phyloP scores from a whole-genome alignment of 306 rosid genomes.

The Inga laurina region DNA sequence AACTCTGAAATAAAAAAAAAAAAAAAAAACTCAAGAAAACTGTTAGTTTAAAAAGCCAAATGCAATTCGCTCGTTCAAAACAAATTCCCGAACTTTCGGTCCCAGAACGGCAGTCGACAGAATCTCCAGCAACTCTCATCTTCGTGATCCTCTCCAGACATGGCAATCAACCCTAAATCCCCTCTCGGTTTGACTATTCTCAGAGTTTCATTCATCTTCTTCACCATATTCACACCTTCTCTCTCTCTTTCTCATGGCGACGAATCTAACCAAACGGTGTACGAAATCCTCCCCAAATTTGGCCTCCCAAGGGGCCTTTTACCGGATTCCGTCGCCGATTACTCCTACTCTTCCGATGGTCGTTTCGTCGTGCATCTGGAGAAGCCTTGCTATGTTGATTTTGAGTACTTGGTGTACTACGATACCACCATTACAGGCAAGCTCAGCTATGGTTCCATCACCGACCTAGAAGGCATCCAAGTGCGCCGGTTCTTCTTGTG shows the following conservation, averaged over 20 bases:
- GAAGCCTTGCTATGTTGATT: constrained; percentile 67
- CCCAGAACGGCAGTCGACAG: neutral
- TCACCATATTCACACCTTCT: constrained; percentile 10
- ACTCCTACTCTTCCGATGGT: constrained; percentile 63
- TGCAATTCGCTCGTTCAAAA: too few species aligned
- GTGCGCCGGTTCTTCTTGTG: constrained; percentile 73
- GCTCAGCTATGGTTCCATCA: constrained; percentile 75
- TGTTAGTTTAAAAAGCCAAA: too few species aligned
- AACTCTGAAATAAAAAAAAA: too few species aligned
- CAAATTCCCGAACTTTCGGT: neutral
- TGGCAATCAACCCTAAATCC: constrained; percentile 39
- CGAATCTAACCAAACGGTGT: constrained; percentile 41
- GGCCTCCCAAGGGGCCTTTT: constrained; percentile 86
- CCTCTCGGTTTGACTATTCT: constrained; percentile 27
- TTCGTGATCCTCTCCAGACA: neutral
- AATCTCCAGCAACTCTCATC: neutral
- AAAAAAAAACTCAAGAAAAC: too few species aligned
- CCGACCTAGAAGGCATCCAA: constrained; percentile 71
- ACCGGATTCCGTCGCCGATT: constrained; percentile 64
- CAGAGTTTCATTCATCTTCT: constrained; percentile 1
- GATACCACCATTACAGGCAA: constrained; percentile 66
- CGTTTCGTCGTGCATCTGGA: constrained; percentile 59
- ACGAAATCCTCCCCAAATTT: constrained; percentile 66
- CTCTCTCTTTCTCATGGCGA: constrained; percentile 13
- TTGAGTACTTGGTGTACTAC: constrained; percentile 79